Conservation (phyloP, 805 yeast genomes). For the Hanseniaspora lindneri region DNA sequence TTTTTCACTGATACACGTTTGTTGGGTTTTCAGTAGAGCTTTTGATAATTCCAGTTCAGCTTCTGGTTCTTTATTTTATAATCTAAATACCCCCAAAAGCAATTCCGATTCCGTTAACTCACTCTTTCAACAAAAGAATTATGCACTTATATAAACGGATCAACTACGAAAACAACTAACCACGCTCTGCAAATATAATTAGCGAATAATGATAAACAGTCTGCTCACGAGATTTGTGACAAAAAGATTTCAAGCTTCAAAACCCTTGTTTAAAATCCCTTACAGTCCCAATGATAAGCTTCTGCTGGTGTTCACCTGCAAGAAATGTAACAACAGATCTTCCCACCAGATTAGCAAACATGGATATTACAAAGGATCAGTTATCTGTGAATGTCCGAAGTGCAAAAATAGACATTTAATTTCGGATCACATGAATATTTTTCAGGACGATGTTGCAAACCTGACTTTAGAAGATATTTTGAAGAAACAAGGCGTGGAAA, state of each 20-base stretch:
- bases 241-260: neutral
- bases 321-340: slow-evolving; percentile 70
- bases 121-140: too few relatives aligned
- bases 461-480: slow-evolving; percentile 73
- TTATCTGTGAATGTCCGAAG: slow-evolving; percentile 81
- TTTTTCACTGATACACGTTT: too few relatives aligned
- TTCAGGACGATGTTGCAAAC: slow-evolving; percentile 48
- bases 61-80: too few relatives aligned
- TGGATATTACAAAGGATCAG: slow-evolving; percentile 78
- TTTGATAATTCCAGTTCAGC: too few relatives aligned
- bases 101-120: too few relatives aligned
- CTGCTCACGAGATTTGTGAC: neutral
- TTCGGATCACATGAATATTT: slow-evolving; percentile 77
- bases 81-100: too few relatives aligned
- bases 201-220: neutral
- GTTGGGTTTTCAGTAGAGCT: too few relatives aligned
- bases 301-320: slow-evolving; percentile 87
- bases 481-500: slow-evolving; percentile 61
- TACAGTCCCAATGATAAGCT: slow-evolving; percentile 29
- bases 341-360: slow-evolving; percentile 87
- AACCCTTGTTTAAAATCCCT: slow-evolving; percentile 1
- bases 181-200: too few relatives aligned
- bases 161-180: too few relatives aligned
- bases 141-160: too few relatives aligned
- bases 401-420: slow-evolving; percentile 80